phyloP scores from a whole-genome alignment of 352 stramenopile species.

The Halophytophthora batemanensis region DNA sequence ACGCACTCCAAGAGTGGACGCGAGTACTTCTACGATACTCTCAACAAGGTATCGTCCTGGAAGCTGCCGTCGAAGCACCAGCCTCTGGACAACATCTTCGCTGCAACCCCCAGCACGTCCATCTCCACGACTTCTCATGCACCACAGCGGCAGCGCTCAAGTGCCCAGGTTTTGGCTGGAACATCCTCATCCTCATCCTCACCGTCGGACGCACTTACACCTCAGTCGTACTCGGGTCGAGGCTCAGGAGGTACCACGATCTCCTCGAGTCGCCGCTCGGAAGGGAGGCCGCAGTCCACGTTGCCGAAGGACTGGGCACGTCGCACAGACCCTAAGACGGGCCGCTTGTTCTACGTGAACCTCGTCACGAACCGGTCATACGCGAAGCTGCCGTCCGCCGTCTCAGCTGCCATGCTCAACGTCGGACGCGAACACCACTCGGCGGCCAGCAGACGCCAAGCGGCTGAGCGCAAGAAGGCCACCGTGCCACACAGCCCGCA shows the following conservation, averaged over 20 bases:
- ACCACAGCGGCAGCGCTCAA: slow-evolving; percentile 13
- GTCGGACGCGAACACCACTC: slow-evolving; percentile 25
- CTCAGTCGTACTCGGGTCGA: slow-evolving; percentile 28
- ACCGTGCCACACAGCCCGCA: slow-evolving; percentile 69
- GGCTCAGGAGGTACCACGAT: slow-evolving; percentile 9
- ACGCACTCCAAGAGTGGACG: slow-evolving; percentile 70
- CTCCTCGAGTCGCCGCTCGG: slow-evolving; percentile 29
- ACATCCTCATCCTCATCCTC: slow-evolving; percentile 30
- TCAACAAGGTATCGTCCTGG: slow-evolving; percentile 71
- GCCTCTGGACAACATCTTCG: slow-evolving; percentile 54
- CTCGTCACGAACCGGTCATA: slow-evolving; percentile 82
- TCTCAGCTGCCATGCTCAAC: slow-evolving; percentile 67
- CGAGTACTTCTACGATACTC: slow-evolving; percentile 75
- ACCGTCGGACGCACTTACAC: slow-evolving; percentile 36
- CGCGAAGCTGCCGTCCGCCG: slow-evolving; percentile 68
- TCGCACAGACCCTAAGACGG: slow-evolving; percentile 75
- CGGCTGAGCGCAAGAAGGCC: slow-evolving; percentile 41
- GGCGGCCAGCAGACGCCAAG: slow-evolving; percentile 23
- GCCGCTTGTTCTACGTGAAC: slow-evolving; percentile 80
- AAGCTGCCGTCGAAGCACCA: slow-evolving; percentile 58
- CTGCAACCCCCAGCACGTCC: slow-evolving; percentile 18
- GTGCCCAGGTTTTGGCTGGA: slow-evolving; percentile 12
- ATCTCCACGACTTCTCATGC: slow-evolving; percentile 12
- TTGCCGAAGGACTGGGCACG: slow-evolving; percentile 80
- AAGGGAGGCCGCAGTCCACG: slow-evolving; percentile 22